phyloP scores from a whole-genome alignment of 176 grass and related monocot genomes.

The Juncus effusus region DNA sequence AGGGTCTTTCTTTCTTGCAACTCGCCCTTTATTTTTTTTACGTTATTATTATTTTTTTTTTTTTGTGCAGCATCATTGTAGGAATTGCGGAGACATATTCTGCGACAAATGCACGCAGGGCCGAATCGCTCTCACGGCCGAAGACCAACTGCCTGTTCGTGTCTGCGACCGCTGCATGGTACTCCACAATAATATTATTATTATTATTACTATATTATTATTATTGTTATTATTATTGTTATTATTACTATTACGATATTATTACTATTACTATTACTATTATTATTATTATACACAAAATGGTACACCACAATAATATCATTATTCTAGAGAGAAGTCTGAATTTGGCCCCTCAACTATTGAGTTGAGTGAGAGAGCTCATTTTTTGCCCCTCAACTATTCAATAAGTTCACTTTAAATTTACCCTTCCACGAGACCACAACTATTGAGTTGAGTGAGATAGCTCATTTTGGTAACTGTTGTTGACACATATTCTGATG shows the following conservation, averaged over 20 bases:
- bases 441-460: no score
- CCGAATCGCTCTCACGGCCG: constrained; percentile 70
- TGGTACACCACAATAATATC: no score
- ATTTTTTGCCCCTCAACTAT: no score
- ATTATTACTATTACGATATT: no score
- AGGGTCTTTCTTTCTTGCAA: neutral
- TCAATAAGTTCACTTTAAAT: no score
- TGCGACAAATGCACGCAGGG: constrained; percentile 96
- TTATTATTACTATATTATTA: neutral
- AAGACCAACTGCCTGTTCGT: constrained; percentile 74
- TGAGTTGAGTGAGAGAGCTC: no score
- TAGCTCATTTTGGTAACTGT: no score
- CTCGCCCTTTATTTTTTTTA: constrained; percentile 25
- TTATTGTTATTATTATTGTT: constrained; percentile 1
- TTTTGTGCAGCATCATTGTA: constrained; percentile 82
- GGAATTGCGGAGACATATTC: constrained; percentile 98
- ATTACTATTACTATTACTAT: neutral
- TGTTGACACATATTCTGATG: no score
- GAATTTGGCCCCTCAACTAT: no score
- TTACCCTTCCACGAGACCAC: no score
- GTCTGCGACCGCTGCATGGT: constrained; percentile 99
- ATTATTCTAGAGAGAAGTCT: no score
- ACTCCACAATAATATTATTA: constrained; percentile 1
- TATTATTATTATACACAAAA: no score
- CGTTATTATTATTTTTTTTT: constrained; percentile 7